phyloP scores from a whole-genome alignment of 331 rosid genomes.

The Arachis monticola region DNA sequence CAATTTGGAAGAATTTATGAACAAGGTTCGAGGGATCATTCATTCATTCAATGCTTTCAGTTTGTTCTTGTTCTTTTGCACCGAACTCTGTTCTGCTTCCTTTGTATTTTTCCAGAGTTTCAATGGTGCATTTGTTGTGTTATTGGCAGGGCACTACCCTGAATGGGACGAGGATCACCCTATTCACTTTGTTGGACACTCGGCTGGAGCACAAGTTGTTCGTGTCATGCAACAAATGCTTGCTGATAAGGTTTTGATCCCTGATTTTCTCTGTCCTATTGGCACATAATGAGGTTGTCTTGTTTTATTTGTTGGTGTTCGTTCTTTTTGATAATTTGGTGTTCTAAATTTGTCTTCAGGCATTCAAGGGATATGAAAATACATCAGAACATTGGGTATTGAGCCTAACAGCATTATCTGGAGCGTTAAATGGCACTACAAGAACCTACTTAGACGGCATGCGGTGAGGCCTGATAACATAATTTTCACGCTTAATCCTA shows the following conservation, averaged over 20 bases:
- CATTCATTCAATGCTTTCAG: conserved; percentile 32
- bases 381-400: conserved; percentile 85
- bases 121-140: conserved; percentile 24
- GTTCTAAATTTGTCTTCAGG: conserved; percentile 52
- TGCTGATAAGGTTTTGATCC: conserved; percentile 78
- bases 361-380: conserved; percentile 72
- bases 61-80: conserved; percentile 18
- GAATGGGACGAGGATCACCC: conserved; percentile 99
- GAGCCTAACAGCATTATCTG: conserved; percentile 85
- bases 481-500: background rate
- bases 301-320: conserved; percentile 8
- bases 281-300: background rate
- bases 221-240: conserved; percentile 98
- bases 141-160: conserved; percentile 81
- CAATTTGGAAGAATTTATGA: conserved; percentile 82
- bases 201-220: conserved; percentile 95
- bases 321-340: conserved; percentile 21
- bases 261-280: conserved; percentile 8
- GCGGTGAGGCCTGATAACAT: conserved; percentile 70
- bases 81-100: background rate
- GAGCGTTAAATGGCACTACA: conserved; percentile 99
- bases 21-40: conserved; percentile 54
- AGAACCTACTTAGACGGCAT: conserved; percentile 94
- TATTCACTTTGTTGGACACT: conserved; percentile 93
- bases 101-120: background rate